These are phyloP conservation scores for Globisporangium iwayamae DNA, from an alignment of 352 stramenopile species.

Conservation along the genomic window DNA sequence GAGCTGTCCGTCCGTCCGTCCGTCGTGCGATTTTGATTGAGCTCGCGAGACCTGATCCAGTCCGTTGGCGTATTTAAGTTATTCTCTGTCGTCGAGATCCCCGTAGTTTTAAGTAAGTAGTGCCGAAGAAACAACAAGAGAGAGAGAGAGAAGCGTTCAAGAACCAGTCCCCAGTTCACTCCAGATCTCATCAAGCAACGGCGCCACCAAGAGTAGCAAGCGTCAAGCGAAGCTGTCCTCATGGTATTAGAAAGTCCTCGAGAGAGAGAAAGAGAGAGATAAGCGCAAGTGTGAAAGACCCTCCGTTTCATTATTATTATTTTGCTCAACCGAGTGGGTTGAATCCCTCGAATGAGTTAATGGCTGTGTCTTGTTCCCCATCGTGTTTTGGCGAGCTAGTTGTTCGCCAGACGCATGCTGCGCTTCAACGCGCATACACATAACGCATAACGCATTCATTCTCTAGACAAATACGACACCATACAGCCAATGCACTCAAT, in stretches of 20 bases:
- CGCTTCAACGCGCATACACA: no score
- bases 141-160: constrained; percentile 5
- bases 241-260: neutral
- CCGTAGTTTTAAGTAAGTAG: constrained; percentile 10
- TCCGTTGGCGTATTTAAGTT: constrained; percentile 16
- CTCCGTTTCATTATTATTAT: neutral
- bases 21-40: constrained; percentile 9
- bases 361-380: no score
- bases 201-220: neutral
- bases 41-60: constrained; percentile 1
- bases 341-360: no score
- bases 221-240: no score
- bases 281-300: constrained; percentile 1
- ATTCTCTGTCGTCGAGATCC: constrained; percentile 12
- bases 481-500: no score
- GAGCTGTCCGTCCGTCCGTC: neutral
- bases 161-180: neutral
- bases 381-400: no score
- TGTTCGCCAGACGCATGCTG: no score
- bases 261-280: constrained; percentile 3
- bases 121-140: neutral
- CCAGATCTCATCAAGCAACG: neutral
- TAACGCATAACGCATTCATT: no score
- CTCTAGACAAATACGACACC: no score
- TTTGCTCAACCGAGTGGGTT: neutral